Percentiles rank a stretch among this genome's conserved stretches.
phyloP scores from a whole-genome alignment of 2,329 filamentous ascomycete species.

The Xylaria sp. region DNA sequence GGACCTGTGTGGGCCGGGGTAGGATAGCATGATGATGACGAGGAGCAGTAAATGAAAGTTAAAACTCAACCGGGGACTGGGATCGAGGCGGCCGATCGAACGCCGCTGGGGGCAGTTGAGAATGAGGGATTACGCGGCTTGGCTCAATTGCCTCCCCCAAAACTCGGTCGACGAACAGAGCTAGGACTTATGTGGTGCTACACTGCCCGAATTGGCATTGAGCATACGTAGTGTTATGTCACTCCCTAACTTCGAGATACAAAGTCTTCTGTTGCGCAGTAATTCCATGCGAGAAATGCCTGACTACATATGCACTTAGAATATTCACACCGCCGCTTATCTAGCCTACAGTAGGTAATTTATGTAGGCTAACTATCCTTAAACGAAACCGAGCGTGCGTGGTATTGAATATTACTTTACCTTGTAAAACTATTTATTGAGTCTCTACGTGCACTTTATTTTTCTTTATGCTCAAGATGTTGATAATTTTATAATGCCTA shows the following conservation, averaged over 20 bases:
- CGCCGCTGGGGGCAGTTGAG: background rate
- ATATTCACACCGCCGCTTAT: slow-evolving; percentile 1
- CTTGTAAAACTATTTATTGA: background rate
- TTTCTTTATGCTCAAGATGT: background rate
- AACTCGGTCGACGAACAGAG: background rate
- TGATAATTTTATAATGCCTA: background rate
- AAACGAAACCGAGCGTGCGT: background rate
- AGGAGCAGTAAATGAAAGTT: slow-evolving; percentile 12
- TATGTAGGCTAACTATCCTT: no score
- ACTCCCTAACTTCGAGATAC: background rate
- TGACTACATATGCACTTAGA: slow-evolving; percentile 7
- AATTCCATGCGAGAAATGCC: background rate
- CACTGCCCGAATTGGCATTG: background rate
- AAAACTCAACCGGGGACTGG: slow-evolving; percentile 10
- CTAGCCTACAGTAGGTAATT: background rate
- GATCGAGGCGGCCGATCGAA: background rate
- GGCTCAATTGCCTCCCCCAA: background rate
- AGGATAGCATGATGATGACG: slow-evolving; percentile 11
- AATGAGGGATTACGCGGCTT: slow-evolving; percentile 25
- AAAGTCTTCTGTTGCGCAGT: background rate
- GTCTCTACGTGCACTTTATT: background rate
- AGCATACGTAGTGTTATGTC: background rate
- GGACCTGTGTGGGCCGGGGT: background rate
- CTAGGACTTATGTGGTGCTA: background rate
- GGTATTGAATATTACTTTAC: background rate